phyloP scores from a whole-genome alignment of 2,329 filamentous ascomycete genomes.

The Chrysoporthe puriensis region DNA sequence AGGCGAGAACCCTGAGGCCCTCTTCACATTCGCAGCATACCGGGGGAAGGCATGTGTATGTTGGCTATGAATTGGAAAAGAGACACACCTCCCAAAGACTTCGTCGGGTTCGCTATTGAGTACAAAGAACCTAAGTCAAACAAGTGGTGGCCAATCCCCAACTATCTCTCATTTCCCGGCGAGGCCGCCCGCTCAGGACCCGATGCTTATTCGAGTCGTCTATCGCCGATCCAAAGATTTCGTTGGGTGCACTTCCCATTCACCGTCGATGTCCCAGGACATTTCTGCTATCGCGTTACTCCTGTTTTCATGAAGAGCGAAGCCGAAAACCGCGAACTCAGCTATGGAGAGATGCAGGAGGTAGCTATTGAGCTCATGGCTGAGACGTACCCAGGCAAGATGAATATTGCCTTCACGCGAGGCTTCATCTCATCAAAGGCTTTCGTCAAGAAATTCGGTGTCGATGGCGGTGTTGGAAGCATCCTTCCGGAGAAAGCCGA shows the following conservation, averaged over 20 bases:
- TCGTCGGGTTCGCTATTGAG: conserved; percentile 32
- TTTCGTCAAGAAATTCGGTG: conserved; percentile 30
- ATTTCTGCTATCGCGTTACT: conserved; percentile 31
- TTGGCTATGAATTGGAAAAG: conserved; percentile 33
- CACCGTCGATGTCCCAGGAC: conserved; percentile 27
- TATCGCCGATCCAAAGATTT: conserved; percentile 33
- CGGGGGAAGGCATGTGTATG: conserved; percentile 32
- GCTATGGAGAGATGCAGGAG: conserved; percentile 32
- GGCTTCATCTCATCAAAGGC: conserved; percentile 33
- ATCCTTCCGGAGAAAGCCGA: conserved; percentile 32
- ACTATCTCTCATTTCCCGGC: conserved; percentile 31
- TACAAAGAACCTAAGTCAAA: conserved; percentile 28
- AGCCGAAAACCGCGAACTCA: conserved; percentile 22
- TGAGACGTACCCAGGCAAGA: conserved; percentile 31
- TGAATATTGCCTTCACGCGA: conserved; percentile 33
- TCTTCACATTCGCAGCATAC: conserved; percentile 30
- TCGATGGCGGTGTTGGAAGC: conserved; percentile 27
- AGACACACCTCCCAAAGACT: conserved; percentile 29
- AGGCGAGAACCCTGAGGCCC: conserved; percentile 29
- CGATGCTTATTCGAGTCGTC: conserved; percentile 30
- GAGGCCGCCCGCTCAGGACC: conserved; percentile 25
- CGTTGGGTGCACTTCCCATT: conserved; percentile 33
- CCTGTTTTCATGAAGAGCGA: conserved; percentile 31
- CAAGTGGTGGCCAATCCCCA: conserved; percentile 30
- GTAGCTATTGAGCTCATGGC: conserved; percentile 31